These are phyloP conservation scores for Leptomonas seymouri DNA, from an alignment of 208 protist species.

Conservation along the genomic window DNA sequence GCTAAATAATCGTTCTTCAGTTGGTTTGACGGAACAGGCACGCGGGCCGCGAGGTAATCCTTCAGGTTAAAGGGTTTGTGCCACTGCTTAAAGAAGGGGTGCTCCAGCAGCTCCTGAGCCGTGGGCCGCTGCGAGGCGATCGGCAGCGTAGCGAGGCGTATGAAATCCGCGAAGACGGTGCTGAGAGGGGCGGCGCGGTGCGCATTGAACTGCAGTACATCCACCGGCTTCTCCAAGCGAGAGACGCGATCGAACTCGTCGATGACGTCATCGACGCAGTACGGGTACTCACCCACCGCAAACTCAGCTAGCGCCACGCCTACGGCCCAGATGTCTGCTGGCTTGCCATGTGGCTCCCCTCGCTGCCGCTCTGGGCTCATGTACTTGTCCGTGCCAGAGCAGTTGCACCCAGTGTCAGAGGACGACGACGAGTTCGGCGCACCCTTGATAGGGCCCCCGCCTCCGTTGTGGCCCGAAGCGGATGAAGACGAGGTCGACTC, in stretches of 20 bases:
- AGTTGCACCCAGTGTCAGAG: slow-evolving; percentile 28
- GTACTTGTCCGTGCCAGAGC: slow-evolving; percentile 89
- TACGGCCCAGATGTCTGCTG: slow-evolving; percentile 89
- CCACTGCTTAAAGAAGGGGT: slow-evolving; percentile 91
- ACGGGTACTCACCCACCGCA: slow-evolving; percentile 82
- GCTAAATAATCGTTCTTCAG: slow-evolving; percentile 52
- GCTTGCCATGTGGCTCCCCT: slow-evolving; percentile 74
- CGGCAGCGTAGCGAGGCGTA: slow-evolving; percentile 65
- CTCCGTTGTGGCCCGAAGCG: not conserved
- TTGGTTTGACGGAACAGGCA: slow-evolving; percentile 48
- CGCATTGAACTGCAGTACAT: slow-evolving; percentile 39
- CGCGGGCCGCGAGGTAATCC: slow-evolving; percentile 59
- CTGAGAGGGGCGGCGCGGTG: slow-evolving; percentile 48
- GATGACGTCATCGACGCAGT: slow-evolving; percentile 52
- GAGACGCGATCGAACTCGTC: slow-evolving; percentile 75
- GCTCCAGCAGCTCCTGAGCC: slow-evolving; percentile 82
- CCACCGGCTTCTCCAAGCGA: slow-evolving; percentile 52
- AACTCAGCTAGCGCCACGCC: slow-evolving; percentile 91
- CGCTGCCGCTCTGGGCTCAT: slow-evolving; percentile 91
- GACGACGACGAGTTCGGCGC: slow-evolving; percentile 14
- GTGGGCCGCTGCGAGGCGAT: slow-evolving; percentile 64
- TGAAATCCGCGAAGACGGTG: slow-evolving; percentile 72
- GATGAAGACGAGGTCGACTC: slow-evolving; percentile 32
- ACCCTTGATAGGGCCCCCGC: not conserved
- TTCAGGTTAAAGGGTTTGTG: slow-evolving; percentile 69